Evolutionary conservation across 2,329 filamentous ascomycete species (phyloP), one percentile per base, ranked within the genome.

Genomic region (Paracoccidioides brasiliensis): DNA sequence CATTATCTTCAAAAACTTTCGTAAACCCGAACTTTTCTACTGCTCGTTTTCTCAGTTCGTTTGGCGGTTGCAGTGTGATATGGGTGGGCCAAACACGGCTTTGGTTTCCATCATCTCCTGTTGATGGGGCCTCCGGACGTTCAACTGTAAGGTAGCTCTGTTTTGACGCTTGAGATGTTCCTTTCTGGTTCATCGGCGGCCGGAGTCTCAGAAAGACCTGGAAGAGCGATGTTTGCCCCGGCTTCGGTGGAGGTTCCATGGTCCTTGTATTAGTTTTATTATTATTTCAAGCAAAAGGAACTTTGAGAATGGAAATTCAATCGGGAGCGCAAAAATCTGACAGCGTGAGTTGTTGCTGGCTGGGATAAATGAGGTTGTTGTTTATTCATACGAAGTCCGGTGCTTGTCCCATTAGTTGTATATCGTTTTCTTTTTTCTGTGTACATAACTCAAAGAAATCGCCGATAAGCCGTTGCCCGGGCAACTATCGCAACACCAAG

Each of bases 1-100:
- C 84, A 64, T 86, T 78, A 66, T 97, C 90, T 63, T 94, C 86
- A 63, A 97, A 96, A 0, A 98, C 90, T 59, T 83, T 83, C 0
- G 93, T 98, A 67, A 98, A 98, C 1, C 85, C 88, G 68, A 97
- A 98, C 67, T 86, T 89, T 70, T 98, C 93, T 40, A 96, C 82
- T 0, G 90, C 90, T 48, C 90, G 82, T 62, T 91, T 88, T 56
- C 91, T 81, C 59, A 82, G 80, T 58, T 96, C 91, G 59, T 83
- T 86, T 2, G 89, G 87, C 0, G 90, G 90, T 62, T 88, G 87
- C 14, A 90, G 70, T 0, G 83, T 88, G 60, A 90, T 85, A 66
- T 89, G 84, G 0, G 82, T 87, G 0, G 85, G 77, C 30, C 70
- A 66, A 45, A 55, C 56, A 54, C 60, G 60, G n/a, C 61, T 60